Conservation (phyloP, 495 filamentous ascomycete species). For the Glonium stellatum region DNA sequence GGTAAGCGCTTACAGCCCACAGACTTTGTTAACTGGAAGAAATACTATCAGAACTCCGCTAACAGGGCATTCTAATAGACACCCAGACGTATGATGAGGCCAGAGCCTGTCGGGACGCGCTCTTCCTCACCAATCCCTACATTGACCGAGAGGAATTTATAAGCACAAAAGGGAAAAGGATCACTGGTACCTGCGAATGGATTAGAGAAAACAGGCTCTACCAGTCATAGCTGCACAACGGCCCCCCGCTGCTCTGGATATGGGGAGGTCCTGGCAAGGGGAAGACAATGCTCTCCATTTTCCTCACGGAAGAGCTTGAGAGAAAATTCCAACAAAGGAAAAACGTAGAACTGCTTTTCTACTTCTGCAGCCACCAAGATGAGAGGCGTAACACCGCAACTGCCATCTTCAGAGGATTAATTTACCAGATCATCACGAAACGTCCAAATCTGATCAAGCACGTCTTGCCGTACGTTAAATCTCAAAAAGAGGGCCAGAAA, state of each 20-base stretch:
- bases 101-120: neutral
- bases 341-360: slow-evolving; percentile 34
- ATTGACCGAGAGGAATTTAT: slow-evolving; percentile 10
- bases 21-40: too few species aligned
- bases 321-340: slow-evolving; percentile 5
- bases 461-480: neutral
- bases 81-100: too few species aligned
- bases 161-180: slow-evolving; percentile 21
- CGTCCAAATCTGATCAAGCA: slow-evolving; percentile 25
- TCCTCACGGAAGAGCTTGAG: slow-evolving; percentile 41
- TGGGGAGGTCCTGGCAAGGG: slow-evolving; percentile 46
- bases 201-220: slow-evolving; percentile 37
- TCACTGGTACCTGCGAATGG: slow-evolving; percentile 45
- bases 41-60: too few species aligned
- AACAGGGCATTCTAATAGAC: too few species aligned
- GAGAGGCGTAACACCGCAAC: slow-evolving; percentile 43
- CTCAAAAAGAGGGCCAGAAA: neutral
- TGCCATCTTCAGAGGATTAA: slow-evolving; percentile 40
- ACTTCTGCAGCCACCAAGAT: slow-evolving; percentile 42
- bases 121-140: slow-evolving; percentile 2
- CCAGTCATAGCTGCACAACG: slow-evolving; percentile 36
- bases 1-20: too few species aligned
- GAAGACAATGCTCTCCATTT: slow-evolving; percentile 46
- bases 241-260: slow-evolving; percentile 40
- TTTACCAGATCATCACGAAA: slow-evolving; percentile 32